Percentiles rank a stretch among this genome's conserved stretches.
These are phyloP conservation scores for Vitis amurensis DNA, from an alignment of 164 flowering plant species.

Conservation along the genomic window DNA sequence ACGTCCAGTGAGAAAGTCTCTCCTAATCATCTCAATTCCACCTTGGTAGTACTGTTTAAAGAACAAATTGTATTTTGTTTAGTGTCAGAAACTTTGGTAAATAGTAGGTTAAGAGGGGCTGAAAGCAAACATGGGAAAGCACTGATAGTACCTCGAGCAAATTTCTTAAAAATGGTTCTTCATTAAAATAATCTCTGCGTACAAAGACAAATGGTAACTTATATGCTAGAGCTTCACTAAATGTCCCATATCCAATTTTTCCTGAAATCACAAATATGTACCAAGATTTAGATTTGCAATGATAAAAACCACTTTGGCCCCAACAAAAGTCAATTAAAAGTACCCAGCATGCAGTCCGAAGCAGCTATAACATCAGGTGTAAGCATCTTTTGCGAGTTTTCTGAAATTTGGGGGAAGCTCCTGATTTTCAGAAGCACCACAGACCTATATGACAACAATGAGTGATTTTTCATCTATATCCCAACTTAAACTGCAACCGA, in stretches of 20 bases:
- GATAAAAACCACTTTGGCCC: neutral
- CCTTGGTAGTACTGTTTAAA: constrained; percentile 68
- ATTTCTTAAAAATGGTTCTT: constrained; percentile 92
- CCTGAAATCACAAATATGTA: constrained; percentile 43
- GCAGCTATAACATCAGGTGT: constrained; percentile 96
- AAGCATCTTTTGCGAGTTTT: constrained; percentile 84
- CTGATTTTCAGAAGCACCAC: constrained; percentile 85
- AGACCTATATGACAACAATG: constrained; percentile 47
- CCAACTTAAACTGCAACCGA: too few relatives aligned
- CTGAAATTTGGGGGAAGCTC: constrained; percentile 82
- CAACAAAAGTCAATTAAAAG: constrained; percentile 13
- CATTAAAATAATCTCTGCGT: constrained; percentile 95
- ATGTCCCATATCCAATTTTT: constrained; percentile 97
- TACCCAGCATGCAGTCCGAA: constrained; percentile 98
- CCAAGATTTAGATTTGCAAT: neutral
- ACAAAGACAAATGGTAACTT: constrained; percentile 94
- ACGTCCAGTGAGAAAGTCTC: constrained; percentile 86
- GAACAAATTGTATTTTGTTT: neutral
- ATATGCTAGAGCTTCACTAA: constrained; percentile 91
- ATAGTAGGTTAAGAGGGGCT: neutral
- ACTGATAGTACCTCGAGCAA: constrained; percentile 78
- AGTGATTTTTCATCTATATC: too few relatives aligned
- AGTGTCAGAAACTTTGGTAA: constrained; percentile 4
- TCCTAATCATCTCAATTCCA: constrained; percentile 98
- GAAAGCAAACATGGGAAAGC: neutral